Base-by-base conservation (phyloP, 2,329 filamentous ascomycete species). In the Anthostomella pinea region DNA sequence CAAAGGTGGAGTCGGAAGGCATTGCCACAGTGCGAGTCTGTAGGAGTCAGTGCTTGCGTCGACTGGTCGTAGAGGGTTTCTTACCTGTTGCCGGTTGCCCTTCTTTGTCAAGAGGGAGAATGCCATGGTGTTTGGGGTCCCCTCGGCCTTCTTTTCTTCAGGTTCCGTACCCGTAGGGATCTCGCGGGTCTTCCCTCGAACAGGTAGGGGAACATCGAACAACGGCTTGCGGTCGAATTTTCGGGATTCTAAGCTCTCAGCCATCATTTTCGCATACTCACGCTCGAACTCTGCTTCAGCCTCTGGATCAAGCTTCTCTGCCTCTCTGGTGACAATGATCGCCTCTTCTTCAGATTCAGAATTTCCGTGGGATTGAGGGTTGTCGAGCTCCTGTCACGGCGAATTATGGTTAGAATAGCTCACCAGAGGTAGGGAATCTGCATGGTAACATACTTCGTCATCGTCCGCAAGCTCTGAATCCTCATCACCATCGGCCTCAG, bases 201-300 rank as follows among this genome's bases (percentile, higher is more conserved):
- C 90, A 0, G 93, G 93, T n/a, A 98, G 69, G 1, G 94, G 89
- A n/a, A 97, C 87, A 60, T 98, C 94, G 56, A 98, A 96, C 33
- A 93, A 76, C 18, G 87, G 81, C 65, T 95, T 96, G 45, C 93
- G 86, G 57, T 98, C 93, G 51, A 95, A 95, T 55, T 95, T 96
- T 52, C 93, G 81, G 4, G 91, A 94, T 51, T 98, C 93, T 54
- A 95, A 70, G 66, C 91, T 96, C 63, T 98, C 93, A 33, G 90
- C 79, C 91, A 98, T 97, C 79, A 98, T 86, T 64, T 95, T 96
- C 23, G 93, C 90, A 62, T 95, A 93, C 64, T 97, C 93, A 53
- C 91, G 87, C 58, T 98, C 94, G 59, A 98, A 98, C 26, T 98
- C 93, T 6, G 91, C 93, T 57, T 98, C 93, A 25, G 85, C 88